Percentiles rank a stretch among this genome's conserved stretches.
Evolutionary conservation across 2,329 filamentous ascomycete genomes (phyloP).

Genomic region (Cryphonectria nitschkei): DNA sequence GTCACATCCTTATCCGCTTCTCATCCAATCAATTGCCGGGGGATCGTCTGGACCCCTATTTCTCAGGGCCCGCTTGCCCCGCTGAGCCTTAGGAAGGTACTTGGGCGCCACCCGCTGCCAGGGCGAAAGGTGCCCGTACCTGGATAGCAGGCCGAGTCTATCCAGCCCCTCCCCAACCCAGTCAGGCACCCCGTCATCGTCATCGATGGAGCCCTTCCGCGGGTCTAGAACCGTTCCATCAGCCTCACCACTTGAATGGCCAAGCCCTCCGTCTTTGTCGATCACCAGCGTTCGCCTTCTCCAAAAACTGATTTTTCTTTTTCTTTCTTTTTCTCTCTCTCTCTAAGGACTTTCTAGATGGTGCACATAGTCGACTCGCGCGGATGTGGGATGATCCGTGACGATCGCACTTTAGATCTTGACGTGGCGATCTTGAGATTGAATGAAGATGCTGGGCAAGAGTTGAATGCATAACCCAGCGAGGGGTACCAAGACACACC

Average conservation of each 20-base stretch:
- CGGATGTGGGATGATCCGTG: neutral
- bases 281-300: neutral
- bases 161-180: slow-evolving; percentile 2
- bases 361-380: neutral
- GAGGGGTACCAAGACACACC: too few relatives aligned
- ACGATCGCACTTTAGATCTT: neutral
- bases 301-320: neutral
- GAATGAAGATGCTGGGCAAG: neutral
- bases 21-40: slow-evolving; percentile 5
- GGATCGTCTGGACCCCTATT: slow-evolving; percentile 21
- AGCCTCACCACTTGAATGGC: neutral
- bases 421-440: neutral
- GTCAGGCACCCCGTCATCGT: slow-evolving; percentile 24
- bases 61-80: slow-evolving; percentile 18
- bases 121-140: slow-evolving; percentile 9
- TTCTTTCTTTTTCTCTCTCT: too few relatives aligned
- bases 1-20: slow-evolving; percentile 16
- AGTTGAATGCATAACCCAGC: neutral
- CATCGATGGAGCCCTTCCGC: slow-evolving; percentile 25
- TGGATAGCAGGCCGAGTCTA: neutral
- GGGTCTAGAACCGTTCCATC: slow-evolving; percentile 27
- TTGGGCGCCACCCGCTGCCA: neutral
- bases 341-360: neutral
- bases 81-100: slow-evolving; percentile 6
- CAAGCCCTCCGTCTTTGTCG: neutral